Evolutionary conservation across 2,329 filamentous ascomycete species (phyloP), one percentile per base, ranked within the genome.

Genomic region (Alternaria hordeiaustralica): DNA sequence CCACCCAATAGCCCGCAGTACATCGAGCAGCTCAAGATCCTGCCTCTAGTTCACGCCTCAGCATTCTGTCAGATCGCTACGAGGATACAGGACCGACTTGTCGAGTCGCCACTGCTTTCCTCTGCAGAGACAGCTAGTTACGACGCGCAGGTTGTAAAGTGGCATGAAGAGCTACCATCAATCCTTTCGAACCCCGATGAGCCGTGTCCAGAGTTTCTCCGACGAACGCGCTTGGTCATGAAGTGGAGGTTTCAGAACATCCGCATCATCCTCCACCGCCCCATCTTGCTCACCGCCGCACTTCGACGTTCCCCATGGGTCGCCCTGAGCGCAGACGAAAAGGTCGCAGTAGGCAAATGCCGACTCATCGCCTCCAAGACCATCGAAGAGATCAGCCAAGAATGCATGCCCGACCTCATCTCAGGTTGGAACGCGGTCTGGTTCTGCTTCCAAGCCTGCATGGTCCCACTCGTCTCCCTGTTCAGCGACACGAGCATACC

Each of bases 211-310:
- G 89, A 92, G 68, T 88, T 90, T 3, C 85, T 94, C 18, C 88
- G 88, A 66, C 90, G 90, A 53, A 88, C 90, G 1, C 86, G 91
- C 55, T 88, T 88, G 66, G 87, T 94, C 70, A 93, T 94, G 89
- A 91, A 92, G 77, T 94, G 92, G 92, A 87, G 92, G 13, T 94
- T 92, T 75, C 89, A 92, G 74, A 93, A 93, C 71, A 85, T 93
- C 50, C 89, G 91, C 50, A 90, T 94, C 80, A 85, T 94, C 2
- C 86, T 94, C 21, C 90, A 94, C 77, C 86, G 92, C 3, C 91
- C 92, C 0, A 88, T 90, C 0, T 84, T 95, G 2, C 84, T 94
- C 6, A 90, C 78, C 6, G 87, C 79, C 82, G 91, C 72, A 84
- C 88, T 74, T 84, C 84, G 84, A 71, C 82, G 67, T 69, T 86